Conservation (phyloP, 164 flowering plant species). For the Macadamia integrifolia region DNA sequence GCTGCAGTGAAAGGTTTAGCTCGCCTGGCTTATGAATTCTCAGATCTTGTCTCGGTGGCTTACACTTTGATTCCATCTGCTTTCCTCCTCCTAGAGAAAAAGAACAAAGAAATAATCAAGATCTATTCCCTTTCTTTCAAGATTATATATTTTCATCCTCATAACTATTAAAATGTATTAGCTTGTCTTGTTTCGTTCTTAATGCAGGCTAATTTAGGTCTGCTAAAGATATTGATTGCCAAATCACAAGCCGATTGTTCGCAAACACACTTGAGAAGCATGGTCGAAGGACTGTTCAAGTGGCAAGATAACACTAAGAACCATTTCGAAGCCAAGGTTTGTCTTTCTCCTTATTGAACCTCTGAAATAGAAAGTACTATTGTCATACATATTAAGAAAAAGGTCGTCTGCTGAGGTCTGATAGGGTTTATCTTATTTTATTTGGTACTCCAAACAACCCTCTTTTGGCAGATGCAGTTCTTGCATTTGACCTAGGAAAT, state of each 20-base stretch:
- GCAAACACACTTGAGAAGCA: slow-evolving; percentile 52
- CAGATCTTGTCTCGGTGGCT: slow-evolving; percentile 73
- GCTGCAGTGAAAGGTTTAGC: slow-evolving; percentile 93
- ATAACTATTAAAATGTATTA: not conserved
- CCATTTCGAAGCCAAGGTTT: slow-evolving; percentile 91
- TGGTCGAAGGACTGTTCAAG: slow-evolving; percentile 80
- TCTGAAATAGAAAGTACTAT: not conserved
- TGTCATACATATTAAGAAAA: too few species aligned
- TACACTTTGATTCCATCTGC: slow-evolving; percentile 74
- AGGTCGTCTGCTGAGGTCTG: too few species aligned
- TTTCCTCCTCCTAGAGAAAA: slow-evolving; percentile 68
- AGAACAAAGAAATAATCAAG: slow-evolving; percentile 81
- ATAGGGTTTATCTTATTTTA: too few species aligned
- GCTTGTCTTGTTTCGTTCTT: slow-evolving; percentile 8
- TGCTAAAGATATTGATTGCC: slow-evolving; percentile 87
- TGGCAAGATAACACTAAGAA: slow-evolving; percentile 81
- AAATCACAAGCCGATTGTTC: slow-evolving; percentile 72
- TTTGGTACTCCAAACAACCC: too few species aligned
- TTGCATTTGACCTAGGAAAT: too few species aligned
- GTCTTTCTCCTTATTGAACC: not conserved
- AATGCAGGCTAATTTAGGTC: slow-evolving; percentile 86
- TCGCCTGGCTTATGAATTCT: slow-evolving; percentile 95
- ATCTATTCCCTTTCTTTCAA: slow-evolving; percentile 25
- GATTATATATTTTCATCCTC: not conserved
- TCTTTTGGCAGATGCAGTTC: too few species aligned